A percentile compares a stretch with the other conserved stretches of the same genome.
These are phyloP conservation scores for Bromus sterilis DNA, from an alignment of 176 grass and related monocot species.

Conservation along the genomic window DNA sequence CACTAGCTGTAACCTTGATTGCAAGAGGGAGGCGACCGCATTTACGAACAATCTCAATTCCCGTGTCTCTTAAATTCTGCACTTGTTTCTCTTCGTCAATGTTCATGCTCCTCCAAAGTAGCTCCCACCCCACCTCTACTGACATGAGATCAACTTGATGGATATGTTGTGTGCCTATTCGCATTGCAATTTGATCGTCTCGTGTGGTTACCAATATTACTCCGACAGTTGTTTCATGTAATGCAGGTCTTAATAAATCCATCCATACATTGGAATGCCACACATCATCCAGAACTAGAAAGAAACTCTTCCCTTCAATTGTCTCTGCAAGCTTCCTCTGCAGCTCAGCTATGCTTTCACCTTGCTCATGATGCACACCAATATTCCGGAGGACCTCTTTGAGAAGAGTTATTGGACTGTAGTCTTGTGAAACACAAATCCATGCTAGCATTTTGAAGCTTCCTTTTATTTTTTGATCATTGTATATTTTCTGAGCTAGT, in stretches of 20 bases:
- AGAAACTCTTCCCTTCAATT: conserved; percentile 9
- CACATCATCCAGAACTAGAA: conserved; percentile 39
- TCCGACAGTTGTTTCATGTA: not conserved
- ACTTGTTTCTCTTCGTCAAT: not conserved
- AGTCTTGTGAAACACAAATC: conserved; percentile 14
- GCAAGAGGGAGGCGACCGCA: conserved; percentile 38
- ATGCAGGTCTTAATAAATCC: not conserved
- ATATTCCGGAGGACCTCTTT: not conserved
- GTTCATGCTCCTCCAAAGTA: conserved; percentile 24
- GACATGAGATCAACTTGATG: conserved; percentile 33
- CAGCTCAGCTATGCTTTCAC: conserved; percentile 13
- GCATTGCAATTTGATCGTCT: not conserved
- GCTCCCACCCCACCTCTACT: conserved; percentile 1
- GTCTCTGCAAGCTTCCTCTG: not conserved
- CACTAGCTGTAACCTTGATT: conserved; percentile 12
- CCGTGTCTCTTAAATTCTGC: not conserved
- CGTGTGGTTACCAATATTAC: conserved; percentile 22
- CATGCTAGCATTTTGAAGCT: conserved; percentile 14
- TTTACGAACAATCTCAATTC: conserved; percentile 9
- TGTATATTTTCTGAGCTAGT: conserved; percentile 30
- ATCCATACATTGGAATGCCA: conserved; percentile 22
- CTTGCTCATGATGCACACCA: not conserved
- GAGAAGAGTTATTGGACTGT: not conserved
- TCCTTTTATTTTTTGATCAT: not conserved
- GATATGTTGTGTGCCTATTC: not conserved